Percentiles rank a stretch among this genome's conserved stretches.
Conservation (phyloP, 805 yeast species). For the Jamesozyma spencerorum region DNA sequence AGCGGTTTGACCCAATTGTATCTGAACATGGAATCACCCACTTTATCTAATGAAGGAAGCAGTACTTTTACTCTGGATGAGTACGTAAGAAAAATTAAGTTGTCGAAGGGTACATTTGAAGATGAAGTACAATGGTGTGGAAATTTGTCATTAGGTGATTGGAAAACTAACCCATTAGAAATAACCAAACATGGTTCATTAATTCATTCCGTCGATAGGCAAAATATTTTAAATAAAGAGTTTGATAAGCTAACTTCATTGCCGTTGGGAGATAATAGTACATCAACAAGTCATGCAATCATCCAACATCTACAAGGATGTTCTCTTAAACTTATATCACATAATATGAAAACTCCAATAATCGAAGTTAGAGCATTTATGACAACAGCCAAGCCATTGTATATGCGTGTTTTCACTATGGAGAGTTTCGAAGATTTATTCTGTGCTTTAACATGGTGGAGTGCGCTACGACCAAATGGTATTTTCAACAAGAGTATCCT, state of each 20-base stretch:
- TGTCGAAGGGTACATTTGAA: slow-evolving; percentile 15
- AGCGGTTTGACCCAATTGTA: no score
- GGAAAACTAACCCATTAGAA: slow-evolving; percentile 17
- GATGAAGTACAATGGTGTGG: slow-evolving; percentile 21
- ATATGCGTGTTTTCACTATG: slow-evolving; percentile 15
- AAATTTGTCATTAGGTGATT: slow-evolving; percentile 12
- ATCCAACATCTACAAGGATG: slow-evolving; percentile 22
- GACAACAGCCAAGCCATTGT: slow-evolving; percentile 5
- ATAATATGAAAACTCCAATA: slow-evolving; percentile 7
- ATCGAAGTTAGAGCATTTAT: slow-evolving; percentile 11
- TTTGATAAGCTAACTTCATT: slow-evolving; percentile 3
- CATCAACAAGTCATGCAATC: slow-evolving; percentile 7
- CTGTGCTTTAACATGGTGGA: slow-evolving; percentile 47
- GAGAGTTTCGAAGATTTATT: slow-evolving; percentile 35
- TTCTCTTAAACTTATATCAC: slow-evolving; percentile 13
- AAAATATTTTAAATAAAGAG: neutral
- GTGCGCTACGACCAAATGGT: slow-evolving; percentile 42
- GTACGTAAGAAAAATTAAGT: neutral
- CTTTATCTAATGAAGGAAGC: no score
- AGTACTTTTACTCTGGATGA: neutral
- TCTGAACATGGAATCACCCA: no score
- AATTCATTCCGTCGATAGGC: slow-evolving; percentile 11
- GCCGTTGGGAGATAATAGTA: neutral
- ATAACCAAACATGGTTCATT: slow-evolving; percentile 15
- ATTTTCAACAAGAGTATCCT: slow-evolving; percentile 40